These are phyloP conservation scores for Boletus huronensis DNA, from an alignment of 768 basidiomycete genomes.

Conservation along the genomic window DNA sequence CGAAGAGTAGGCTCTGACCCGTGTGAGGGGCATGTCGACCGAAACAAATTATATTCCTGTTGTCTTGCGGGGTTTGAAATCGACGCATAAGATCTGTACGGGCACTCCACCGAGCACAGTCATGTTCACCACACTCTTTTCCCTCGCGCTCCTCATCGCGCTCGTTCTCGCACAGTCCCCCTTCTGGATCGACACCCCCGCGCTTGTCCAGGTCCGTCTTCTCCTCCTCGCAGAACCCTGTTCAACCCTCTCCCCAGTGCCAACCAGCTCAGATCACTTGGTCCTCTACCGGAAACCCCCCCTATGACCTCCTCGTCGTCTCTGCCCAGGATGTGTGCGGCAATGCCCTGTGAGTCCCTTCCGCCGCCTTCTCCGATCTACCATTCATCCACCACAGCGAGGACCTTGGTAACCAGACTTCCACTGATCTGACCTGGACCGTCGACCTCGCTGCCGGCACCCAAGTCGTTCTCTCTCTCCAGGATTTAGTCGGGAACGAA, in stretches of 20 bases:
- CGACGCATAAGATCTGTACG: slow-evolving; percentile 9
- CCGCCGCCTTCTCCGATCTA: background rate
- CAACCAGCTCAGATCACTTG: slow-evolving; percentile 41
- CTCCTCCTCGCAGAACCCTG: background rate
- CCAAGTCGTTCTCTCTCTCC: slow-evolving; percentile 47
- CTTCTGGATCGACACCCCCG: slow-evolving; percentile 51
- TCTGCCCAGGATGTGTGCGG: slow-evolving; percentile 54
- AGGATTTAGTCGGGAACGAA: slow-evolving; percentile 52
- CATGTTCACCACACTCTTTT: slow-evolving; percentile 83
- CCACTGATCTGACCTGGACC: slow-evolving; percentile 39
- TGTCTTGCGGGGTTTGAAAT: slow-evolving; percentile 25
- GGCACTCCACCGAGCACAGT: too few species aligned
- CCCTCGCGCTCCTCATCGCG: slow-evolving; percentile 47
- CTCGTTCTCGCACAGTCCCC: slow-evolving; percentile 45
- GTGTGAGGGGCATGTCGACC: background rate
- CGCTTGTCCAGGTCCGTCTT: slow-evolving; percentile 48
- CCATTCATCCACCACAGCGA: slow-evolving; percentile 36
- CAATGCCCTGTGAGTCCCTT: slow-evolving; percentile 48
- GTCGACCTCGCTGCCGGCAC: slow-evolving; percentile 45
- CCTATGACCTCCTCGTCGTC: slow-evolving; percentile 61
- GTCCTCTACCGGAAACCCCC: slow-evolving; percentile 37
- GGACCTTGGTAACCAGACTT: slow-evolving; percentile 56
- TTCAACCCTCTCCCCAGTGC: slow-evolving; percentile 44
- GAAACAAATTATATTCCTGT: background rate
- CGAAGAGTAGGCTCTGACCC: slow-evolving; percentile 27